Conservation (phyloP, 345 rosid species). For the Toxicodendron radicans region DNA sequence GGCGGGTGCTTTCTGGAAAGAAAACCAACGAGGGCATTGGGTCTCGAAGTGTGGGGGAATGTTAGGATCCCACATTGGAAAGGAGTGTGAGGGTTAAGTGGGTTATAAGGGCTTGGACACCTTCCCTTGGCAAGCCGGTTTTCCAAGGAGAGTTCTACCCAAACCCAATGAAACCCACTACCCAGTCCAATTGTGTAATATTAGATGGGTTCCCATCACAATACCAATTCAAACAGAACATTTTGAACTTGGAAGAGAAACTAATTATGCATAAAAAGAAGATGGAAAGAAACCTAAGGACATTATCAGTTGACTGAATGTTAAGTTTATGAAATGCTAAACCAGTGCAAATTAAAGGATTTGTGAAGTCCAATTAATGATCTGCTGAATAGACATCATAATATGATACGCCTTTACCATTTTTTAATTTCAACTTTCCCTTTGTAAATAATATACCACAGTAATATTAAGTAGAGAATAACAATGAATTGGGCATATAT, state of each 20-base stretch:
- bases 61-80: too few species aligned
- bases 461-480: neutral
- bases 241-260: neutral
- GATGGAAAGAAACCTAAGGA: neutral
- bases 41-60: too few species aligned
- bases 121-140: too few species aligned
- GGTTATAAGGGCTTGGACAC: too few species aligned
- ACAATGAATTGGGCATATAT: neutral
- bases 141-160: too few species aligned
- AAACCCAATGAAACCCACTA: too few species aligned
- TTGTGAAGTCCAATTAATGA: neutral
- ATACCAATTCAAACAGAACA: constrained; percentile 7
- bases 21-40: too few species aligned
- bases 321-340: neutral
- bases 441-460: neutral
- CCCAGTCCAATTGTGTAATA: too few species aligned
- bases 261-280: neutral
- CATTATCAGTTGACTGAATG: neutral
- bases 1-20: too few species aligned
- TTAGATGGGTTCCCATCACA: too few species aligned
- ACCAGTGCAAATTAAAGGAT: neutral
- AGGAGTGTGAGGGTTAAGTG: too few species aligned
- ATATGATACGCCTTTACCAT: neutral
- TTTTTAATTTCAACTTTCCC: neutral
- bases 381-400: neutral